Evolutionary conservation across 1,284 basidiomycete species (phyloP), one percentile per base, ranked within the genome.

Genomic region (Tylopilus microsporus): DNA sequence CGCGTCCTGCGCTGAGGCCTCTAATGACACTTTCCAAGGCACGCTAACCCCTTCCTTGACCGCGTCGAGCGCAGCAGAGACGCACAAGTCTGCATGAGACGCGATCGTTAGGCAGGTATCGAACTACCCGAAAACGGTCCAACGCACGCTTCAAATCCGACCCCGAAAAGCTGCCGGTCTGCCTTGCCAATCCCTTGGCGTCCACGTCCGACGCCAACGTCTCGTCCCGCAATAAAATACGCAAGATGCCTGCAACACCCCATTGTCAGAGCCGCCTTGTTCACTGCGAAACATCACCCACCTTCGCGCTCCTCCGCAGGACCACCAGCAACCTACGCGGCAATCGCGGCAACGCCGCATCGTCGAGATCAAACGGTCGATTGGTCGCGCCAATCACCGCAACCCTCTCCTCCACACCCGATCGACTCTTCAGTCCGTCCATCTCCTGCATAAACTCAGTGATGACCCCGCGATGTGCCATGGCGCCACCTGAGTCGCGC

Each of bases 401-500:
- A 54, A 98, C 87, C 62, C 84, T 89, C 68, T 87, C 87, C 65
- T 92, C 91, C 67, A 82, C 82, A 36, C 85, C 87, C 10, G 64
- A 56, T 34, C 64, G 72, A 18, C 87, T 83, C 68, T 84, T 92
- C 58, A 96, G 75, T 3, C 95, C 95, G 68, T 98, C 95, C 94
- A 98, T 98, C 71, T 97, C 94, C 71, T 98, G 94, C 95, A 98
- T 98, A 72, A 98, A 95, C 71, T 98, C 94, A 21, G 92, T 91
- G 68, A 94, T 86, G 56, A 92, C 83, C 32, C 88, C 87, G 62
- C 91, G 83, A 73, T 92, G 94, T 36, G 89, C 94, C 72, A 89
- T 84, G 60, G 78, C 88, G 62, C 92, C 87, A 8, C 91, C 92
- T 55, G 86, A 86, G 60, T 92, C 91, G 25, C 91, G 83, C 18